Percentiles rank a stretch among this genome's conserved stretches.
These are phyloP conservation scores for Phyllosticta capitalensis DNA, from an alignment of 2,329 filamentous ascomycete species.

Conservation along the genomic window DNA sequence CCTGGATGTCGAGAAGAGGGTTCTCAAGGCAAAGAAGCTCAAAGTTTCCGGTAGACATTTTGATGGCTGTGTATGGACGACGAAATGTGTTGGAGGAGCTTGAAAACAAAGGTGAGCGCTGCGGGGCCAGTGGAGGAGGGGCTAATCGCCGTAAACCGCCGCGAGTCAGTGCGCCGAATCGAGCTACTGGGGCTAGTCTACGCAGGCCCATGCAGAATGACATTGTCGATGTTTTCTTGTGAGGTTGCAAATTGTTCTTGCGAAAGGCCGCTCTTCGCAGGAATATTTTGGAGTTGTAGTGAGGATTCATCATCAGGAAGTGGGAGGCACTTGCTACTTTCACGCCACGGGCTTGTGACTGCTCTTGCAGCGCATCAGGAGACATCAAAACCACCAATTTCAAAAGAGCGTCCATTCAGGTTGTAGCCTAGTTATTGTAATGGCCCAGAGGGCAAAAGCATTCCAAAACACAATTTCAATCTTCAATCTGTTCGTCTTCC, in stretches of 20 bases:
- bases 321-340: not conserved
- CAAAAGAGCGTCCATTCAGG: not conserved
- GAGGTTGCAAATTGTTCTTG: not conserved
- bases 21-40: conserved; percentile 93
- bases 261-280: not conserved
- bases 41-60: conserved; percentile 63
- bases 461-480: not conserved
- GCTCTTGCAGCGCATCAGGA: not conserved
- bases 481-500: not conserved
- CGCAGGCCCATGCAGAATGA: not conserved
- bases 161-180: not conserved
- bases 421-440: not conserved
- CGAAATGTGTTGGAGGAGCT: conserved; percentile 2
- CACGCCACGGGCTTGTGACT: not conserved
- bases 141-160: not conserved
- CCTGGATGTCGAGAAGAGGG: conserved; percentile 96
- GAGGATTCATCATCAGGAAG: too few species aligned
- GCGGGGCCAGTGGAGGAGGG: conserved; percentile 6
- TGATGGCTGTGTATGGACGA: conserved; percentile 44
- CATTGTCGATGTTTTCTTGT: not conserved
- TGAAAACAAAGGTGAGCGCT: not conserved
- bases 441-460: not conserved
- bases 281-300: too few species aligned
- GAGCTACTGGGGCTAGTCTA: not conserved
- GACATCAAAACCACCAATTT: not conserved